Evolutionary conservation across 352 stramenopile genomes (phyloP), one percentile per base, ranked within the genome.

Genomic region (Globisporangium parvum): DNA sequence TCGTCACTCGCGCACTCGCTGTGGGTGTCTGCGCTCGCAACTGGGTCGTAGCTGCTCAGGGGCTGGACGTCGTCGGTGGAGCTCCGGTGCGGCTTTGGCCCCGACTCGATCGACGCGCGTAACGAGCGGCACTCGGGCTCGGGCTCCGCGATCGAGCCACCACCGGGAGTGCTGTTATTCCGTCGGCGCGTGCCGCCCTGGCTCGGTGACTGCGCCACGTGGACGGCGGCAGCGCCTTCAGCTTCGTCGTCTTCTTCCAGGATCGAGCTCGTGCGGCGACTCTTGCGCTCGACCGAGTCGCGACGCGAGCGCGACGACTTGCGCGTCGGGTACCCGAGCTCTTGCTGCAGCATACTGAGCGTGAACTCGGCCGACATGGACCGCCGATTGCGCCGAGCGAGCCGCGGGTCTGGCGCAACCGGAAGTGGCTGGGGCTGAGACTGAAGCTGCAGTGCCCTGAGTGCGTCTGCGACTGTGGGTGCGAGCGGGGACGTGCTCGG

Each of bases 301-400:
- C 59, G 51, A 53, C 26, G 55, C 9, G 33, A 46, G 24, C 26
- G 55, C 9, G 33, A 46, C 28, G 59, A 45, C n/a, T 72, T 63
- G 49, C 63, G 63, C 18, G 59, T 70, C 15, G 80, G 77, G 60
- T 91, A 91, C n/a, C 80, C 80, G 20, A 91, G 80, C 61, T 91
- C 80, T 47, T 87, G 59, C 45, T 91, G 80, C 37, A 91, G 53
- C 28, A 90, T 64, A 57, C 80, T 90, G 24, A 82, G 63, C 14
- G 65, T 70, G 24, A 70, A 67, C 45, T 82, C 77, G 21, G 75
- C 80, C 55, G 76, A 88, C 57, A 87, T 77, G 33, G 77, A 69
- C 42, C 80, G 77, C 3, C 77, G 73, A 21, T 70, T 59, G 48
- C 47, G 47, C 6, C 61, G 50, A 18, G 45, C 55, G 51, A 57